phyloP scores from a whole-genome alignment of 148 eudicot species.

The Rhododendron williamsianum region DNA sequence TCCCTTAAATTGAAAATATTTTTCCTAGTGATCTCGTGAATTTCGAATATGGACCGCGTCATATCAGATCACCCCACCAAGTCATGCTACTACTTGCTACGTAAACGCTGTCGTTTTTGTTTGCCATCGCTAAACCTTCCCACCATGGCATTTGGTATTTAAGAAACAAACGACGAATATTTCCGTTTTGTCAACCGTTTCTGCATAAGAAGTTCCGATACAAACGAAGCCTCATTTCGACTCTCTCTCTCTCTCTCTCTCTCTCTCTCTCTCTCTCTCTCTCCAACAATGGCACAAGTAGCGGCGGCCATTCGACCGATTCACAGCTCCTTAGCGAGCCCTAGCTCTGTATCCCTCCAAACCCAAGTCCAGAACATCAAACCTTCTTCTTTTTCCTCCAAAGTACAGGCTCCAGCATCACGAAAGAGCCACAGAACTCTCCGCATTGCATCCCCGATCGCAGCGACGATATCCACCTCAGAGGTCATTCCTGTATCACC shows the following conservation, averaged over 20 bases:
- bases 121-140: neutral
- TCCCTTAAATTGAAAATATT: too few relatives aligned
- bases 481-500: slow-evolving; percentile 59
- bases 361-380: slow-evolving; percentile 26
- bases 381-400: slow-evolving; percentile 24
- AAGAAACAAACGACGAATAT: neutral
- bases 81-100: neutral
- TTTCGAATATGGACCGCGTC: neutral
- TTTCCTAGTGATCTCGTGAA: too few relatives aligned
- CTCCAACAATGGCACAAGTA: slow-evolving; percentile 30
- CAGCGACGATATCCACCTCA: slow-evolving; percentile 27
- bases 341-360: slow-evolving; percentile 25
- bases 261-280: slow-evolving; percentile 5
- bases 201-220: slow-evolving; percentile 25
- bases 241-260: neutral
- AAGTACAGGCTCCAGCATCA: slow-evolving; percentile 4
- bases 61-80: neutral
- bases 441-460: slow-evolving; percentile 20
- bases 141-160: neutral
- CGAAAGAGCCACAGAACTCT: slow-evolving; percentile 6
- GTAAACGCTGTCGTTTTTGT: neutral
- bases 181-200: neutral
- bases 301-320: slow-evolving; percentile 36
- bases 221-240: slow-evolving; percentile 21
- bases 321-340: slow-evolving; percentile 22